Evolutionary conservation across 106 monocot species (phyloP).

Genomic region (Dendrobium huoshanense): DNA sequence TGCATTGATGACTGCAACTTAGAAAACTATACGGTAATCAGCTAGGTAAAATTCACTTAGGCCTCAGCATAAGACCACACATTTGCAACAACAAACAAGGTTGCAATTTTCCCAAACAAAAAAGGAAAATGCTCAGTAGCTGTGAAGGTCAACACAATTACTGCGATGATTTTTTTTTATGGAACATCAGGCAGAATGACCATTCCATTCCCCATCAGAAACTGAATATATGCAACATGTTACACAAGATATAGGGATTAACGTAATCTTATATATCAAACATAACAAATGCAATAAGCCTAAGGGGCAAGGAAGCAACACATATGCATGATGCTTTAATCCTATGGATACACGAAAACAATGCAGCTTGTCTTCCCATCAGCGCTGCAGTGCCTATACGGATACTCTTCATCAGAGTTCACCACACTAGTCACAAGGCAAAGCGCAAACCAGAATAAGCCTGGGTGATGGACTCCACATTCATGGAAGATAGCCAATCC

Average conservation of each 20-base stretch:
- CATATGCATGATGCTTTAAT: not conserved
- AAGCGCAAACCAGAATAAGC: not conserved
- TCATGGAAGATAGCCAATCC: not conserved
- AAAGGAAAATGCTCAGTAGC: not conserved
- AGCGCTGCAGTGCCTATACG: not conserved
- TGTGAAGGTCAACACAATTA: not conserved
- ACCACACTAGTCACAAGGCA: not conserved
- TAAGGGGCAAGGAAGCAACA: not conserved
- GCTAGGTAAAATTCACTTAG: not conserved
- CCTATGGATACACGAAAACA: not conserved
- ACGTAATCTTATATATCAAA: not conserved
- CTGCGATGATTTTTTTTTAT: not conserved
- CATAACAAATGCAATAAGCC: not conserved
- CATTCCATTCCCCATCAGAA: not conserved
- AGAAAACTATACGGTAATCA: constrained; percentile 1
- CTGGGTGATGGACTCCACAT: not conserved
- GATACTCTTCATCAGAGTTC: not conserved
- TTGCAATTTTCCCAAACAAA: not conserved
- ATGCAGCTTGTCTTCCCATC: not conserved
- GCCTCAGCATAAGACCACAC: not conserved
- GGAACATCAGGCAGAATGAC: not conserved
- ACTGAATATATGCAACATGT: not conserved
- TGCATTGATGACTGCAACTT: constrained; percentile 6
- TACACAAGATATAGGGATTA: not conserved
- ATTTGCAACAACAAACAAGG: not conserved